Percentiles rank a stretch among this genome's conserved stretches.
Evolutionary conservation across 768 basidiomycete genomes (phyloP).

Genomic region (Postia placenta): DNA sequence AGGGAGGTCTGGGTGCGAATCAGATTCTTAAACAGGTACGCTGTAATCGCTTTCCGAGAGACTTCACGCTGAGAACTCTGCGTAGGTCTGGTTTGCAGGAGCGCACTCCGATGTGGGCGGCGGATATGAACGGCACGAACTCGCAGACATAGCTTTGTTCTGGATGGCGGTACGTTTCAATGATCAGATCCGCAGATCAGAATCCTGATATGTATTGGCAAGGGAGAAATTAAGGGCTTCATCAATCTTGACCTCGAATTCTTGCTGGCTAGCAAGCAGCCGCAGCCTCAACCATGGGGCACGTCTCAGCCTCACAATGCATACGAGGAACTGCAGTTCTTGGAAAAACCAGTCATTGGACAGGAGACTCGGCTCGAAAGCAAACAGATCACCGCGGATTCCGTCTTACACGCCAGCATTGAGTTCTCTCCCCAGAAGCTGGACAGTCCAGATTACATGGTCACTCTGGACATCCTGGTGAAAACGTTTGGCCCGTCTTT

Average conservation of each 20-base stretch:
- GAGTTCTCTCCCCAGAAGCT: neutral
- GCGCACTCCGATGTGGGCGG: conserved; percentile 2
- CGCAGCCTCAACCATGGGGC: neutral
- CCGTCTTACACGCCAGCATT: neutral
- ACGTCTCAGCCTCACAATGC: neutral
- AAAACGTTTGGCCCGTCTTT: neutral
- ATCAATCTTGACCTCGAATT: neutral
- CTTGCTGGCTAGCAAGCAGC: neutral
- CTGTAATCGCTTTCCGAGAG: no score
- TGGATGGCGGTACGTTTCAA: neutral
- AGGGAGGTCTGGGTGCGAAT: no score
- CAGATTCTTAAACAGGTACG: no score
- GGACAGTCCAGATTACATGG: neutral
- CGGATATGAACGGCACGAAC: neutral
- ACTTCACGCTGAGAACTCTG: no score
- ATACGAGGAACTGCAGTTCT: neutral
- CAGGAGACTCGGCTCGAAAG: neutral
- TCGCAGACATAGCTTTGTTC: neutral
- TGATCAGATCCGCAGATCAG: neutral
- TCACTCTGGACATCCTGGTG: neutral
- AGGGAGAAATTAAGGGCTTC: neutral
- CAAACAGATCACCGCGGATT: neutral
- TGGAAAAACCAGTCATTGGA: neutral
- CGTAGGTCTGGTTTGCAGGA: neutral
- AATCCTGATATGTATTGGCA: neutral